Evolutionary conservation across 805 yeast species (phyloP), one percentile per base, ranked within the genome.

Genomic region (Cyberlindnera maritima): DNA sequence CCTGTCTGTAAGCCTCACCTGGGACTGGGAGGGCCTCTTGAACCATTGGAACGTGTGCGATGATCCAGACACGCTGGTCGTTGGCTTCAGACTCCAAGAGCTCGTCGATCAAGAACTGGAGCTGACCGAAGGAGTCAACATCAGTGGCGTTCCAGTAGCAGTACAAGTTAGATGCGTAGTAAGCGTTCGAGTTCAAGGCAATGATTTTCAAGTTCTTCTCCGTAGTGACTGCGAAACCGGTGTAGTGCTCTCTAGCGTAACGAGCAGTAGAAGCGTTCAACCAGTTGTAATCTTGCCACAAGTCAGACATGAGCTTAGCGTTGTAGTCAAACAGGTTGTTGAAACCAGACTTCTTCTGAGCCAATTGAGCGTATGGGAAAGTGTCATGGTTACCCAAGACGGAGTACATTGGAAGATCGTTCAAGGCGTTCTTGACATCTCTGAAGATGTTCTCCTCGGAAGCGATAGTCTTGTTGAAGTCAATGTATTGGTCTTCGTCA

Each of bases 361-460:
- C 85, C 47, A 82, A 63, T 60, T 83, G 88, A 32, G 83, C 85
- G 55, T 82, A 57, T 15, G 91, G 90, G 70, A 75, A 84, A 28
- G 82, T 77, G 59, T 84, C 90, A 63, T 85, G 88, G 61, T 81
- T 83, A 23, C 90, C 90, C 57, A 84, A 65, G 19, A 78, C 79
- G 10, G 88, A 74, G 59, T 68, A 82, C 5, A 84, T 75, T 9
- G 88, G 84, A 26, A 80, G 61, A 43, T 76, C 68, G 17, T 71
- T 67, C 47, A 83, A 70, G 44, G 63, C 60, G 11, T 46, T 34
- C 55, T 83, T 83, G 70, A 83, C 69, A 48, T 81, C 75, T 52
- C 74, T 66, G 62, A 80, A 71, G 2, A 76, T 63, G 19, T 63
- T 60, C 44, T 69, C 71, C 61, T 83, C 88, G n/a, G 84, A 80